Base-by-base conservation (phyloP, 2,329 filamentous ascomycete species). In the Furcasterigmium sp. region DNA sequence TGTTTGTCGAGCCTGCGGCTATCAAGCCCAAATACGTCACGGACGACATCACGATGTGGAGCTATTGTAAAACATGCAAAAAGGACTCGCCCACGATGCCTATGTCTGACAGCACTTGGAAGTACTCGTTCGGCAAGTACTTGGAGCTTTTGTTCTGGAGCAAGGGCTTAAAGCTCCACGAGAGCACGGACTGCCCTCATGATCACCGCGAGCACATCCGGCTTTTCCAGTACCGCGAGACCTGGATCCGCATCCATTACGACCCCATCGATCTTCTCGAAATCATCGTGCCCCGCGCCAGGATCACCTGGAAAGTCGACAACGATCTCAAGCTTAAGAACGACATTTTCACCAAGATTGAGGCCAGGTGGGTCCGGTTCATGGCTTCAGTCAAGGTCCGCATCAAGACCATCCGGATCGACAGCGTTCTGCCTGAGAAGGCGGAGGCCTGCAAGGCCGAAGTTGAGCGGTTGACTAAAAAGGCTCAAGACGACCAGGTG, bases 111-210 rank as follows among this genome's bases (percentile, higher is more conserved):
- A 90, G 82, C 55, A 94, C 91, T 0, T 98, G 90, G 87, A 96
- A 94, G 61, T 98, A 98, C 61, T 98, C 93, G 0, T 95, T 98
- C 57, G 93, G 89, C 10, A 98, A 98, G 63, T 98, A 97, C 56
- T 73, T 98, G n/a, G 93, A 98, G 64, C 72, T 98, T 15, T 90
- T 91, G 3, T 97, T 97, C 62, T 98, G 91, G 91, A 91, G 91
- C 57, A 85, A 81, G 34, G 85, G 88, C 29, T 69, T 97, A 39
- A 86, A 83, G 58, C 81, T 84, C 53, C 82, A 78, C 51, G 82
- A 84, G 37, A 80, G 82, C 21, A 72, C 87, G 29, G 69, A 62
- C 41, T 98, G 94, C 59, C 80, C 87, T 14, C 93, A 98, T 59
- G 91, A 98, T 58, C 83, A 96, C 45, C 83, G 84, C 47, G 87